These are phyloP conservation scores for Annona cherimola DNA, from an alignment of 164 flowering plant species.

Conservation along the genomic window DNA sequence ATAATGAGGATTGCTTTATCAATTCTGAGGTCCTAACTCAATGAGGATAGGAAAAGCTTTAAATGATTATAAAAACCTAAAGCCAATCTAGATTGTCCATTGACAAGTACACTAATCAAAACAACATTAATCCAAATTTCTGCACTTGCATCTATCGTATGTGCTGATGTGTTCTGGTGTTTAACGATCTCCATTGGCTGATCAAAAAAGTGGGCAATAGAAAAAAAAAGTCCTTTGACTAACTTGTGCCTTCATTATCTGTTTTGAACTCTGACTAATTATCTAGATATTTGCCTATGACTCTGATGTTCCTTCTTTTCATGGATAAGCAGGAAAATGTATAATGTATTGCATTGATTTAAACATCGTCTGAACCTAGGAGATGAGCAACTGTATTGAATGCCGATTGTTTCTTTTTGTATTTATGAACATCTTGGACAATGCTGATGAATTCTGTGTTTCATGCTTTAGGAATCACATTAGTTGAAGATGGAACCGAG, in stretches of 20 bases:
- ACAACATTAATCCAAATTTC: too few relatives aligned
- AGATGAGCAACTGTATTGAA: not conserved
- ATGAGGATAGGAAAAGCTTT: too few relatives aligned
- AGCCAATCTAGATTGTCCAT: too few relatives aligned
- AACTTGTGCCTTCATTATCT: not conserved
- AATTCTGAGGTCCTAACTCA: too few relatives aligned
- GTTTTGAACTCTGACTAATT: not conserved
- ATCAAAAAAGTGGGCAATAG: too few relatives aligned
- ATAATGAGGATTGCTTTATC: too few relatives aligned
- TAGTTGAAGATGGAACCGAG: slow-evolving; percentile 66
- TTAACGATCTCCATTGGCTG: too few relatives aligned
- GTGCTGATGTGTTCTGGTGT: too few relatives aligned
- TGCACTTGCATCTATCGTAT: too few relatives aligned
- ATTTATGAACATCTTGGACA: not conserved
- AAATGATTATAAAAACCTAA: too few relatives aligned
- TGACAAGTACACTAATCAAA: too few relatives aligned
- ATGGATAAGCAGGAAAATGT: not conserved
- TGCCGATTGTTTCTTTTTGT: not conserved
- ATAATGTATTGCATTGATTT: not conserved
- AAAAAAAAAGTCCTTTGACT: too few relatives aligned
- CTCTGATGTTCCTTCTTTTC: not conserved
- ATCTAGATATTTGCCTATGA: not conserved
- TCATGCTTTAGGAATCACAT: slow-evolving; percentile 58
- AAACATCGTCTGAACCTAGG: not conserved
- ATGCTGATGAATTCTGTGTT: not conserved